phyloP scores from a whole-genome alignment of 75 land plant genomes.

The Pinus taeda region DNA sequence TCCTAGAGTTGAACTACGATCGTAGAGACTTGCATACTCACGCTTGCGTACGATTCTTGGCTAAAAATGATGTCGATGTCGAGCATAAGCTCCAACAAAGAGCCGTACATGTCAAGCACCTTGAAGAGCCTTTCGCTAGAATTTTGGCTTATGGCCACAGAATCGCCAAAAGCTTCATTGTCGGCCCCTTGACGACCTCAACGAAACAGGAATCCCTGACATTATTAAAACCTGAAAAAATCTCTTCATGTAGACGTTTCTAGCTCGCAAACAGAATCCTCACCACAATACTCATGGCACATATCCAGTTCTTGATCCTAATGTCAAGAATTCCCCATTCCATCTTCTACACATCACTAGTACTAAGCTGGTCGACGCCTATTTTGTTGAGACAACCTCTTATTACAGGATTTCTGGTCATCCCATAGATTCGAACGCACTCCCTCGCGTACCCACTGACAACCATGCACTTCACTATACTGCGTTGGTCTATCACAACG shows the following conservation, averaged over 20 bases:
- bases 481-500: constrained; percentile 41
- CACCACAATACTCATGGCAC: constrained; percentile 43
- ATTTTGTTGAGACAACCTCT: constrained; percentile 61
- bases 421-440: constrained; percentile 43
- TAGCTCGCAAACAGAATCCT: constrained; percentile 61
- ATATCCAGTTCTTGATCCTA: constrained; percentile 63
- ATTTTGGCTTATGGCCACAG: constrained; percentile 43
- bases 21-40: constrained; percentile 39
- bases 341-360: constrained; percentile 50
- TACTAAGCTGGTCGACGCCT: constrained; percentile 49
- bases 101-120: constrained; percentile 55
- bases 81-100: constrained; percentile 45
- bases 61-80: constrained; percentile 56
- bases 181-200: constrained; percentile 49
- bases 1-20: constrained; percentile 51
- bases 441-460: constrained; percentile 42
- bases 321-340: constrained; percentile 59
- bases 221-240: constrained; percentile 16
- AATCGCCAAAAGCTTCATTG: constrained; percentile 42
- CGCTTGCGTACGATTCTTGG: constrained; percentile 30
- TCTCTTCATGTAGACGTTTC: constrained; percentile 59
- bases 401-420: constrained; percentile 37
- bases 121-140: constrained; percentile 56
- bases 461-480: constrained; percentile 41
- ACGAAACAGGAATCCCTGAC: constrained; percentile 52